Percentiles rank a stretch among this genome's conserved stretches.
Conservation (phyloP, 495 filamentous ascomycete species). For the Amniculicola lignicola region DNA sequence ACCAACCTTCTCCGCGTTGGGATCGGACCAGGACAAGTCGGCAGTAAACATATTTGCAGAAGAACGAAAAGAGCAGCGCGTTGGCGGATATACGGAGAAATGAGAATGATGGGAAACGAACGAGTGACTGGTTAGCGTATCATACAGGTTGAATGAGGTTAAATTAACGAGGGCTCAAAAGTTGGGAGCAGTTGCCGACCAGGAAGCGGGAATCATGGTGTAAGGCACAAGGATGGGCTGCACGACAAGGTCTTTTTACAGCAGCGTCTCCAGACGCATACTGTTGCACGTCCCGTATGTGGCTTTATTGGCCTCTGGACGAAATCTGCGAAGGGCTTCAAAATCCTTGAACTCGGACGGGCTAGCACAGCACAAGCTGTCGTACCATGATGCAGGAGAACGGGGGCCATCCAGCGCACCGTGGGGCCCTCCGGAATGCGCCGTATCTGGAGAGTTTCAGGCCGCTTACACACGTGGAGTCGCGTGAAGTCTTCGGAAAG, state of each 20-base stretch:
- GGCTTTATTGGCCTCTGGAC: constrained; percentile 30
- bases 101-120: not conserved
- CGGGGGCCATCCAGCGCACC: constrained; percentile 5
- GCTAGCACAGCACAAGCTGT: constrained; percentile 8
- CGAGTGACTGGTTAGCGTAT: not conserved
- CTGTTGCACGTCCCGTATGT: constrained; percentile 22
- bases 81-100: constrained; percentile 1
- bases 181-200: constrained; percentile 1
- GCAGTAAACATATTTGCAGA: constrained; percentile 30
- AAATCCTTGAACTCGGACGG: constrained; percentile 2
- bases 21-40: constrained; percentile 32
- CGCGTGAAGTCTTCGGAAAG: too few relatives aligned
- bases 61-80: not conserved
- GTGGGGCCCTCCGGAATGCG: constrained; percentile 5
- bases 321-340: constrained; percentile 11
- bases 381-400: constrained; percentile 19
- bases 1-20: constrained; percentile 28
- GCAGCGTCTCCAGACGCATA: not conserved
- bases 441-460: constrained; percentile 11
- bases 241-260: constrained; percentile 20
- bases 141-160: constrained; percentile 19
- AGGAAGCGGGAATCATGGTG: constrained; percentile 7
- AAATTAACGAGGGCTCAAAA: constrained; percentile 7
- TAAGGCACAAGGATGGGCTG: constrained; percentile 5
- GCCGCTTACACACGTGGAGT: constrained; percentile 27